phyloP scores from a whole-genome alignment of 1,284 basidiomycete species.

The Tilletiopsis washingtonensis region DNA sequence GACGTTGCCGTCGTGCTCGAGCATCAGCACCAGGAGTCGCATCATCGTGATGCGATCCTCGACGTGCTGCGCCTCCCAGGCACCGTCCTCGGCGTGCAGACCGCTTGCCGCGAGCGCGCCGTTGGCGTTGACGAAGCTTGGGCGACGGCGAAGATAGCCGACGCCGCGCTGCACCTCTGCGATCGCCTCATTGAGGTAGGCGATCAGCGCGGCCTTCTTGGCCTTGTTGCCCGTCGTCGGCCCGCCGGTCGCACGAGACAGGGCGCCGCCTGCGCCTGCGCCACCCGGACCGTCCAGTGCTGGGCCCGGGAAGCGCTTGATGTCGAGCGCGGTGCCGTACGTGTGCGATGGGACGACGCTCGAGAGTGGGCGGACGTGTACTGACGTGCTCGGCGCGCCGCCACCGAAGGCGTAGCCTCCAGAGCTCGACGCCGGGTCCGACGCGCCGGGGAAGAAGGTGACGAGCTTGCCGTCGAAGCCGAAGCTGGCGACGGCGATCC shows the following conservation, averaged over 20 bases:
- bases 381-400: conserved; percentile 17
- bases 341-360: conserved; percentile 24
- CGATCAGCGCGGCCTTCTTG: conserved; percentile 36
- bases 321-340: conserved; percentile 36
- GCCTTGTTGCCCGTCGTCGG: conserved; percentile 13
- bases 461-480: conserved; percentile 42
- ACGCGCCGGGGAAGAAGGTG: conserved; percentile 29
- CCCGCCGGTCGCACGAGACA: conserved; percentile 26
- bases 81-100: not conserved
- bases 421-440: conserved; percentile 5
- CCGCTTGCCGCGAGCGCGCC: not conserved
- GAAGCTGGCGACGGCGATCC: conserved; percentile 36
- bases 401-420: conserved; percentile 19
- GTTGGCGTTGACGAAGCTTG: conserved; percentile 10
- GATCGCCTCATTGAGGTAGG: conserved; percentile 35
- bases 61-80: conserved; percentile 14
- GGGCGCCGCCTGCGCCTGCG: conserved; percentile 12
- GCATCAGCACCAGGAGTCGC: conserved; percentile 29
- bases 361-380: conserved; percentile 17
- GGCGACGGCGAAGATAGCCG: conserved; percentile 32
- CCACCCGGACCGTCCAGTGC: conserved; percentile 17
- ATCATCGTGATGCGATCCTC: conserved; percentile 41
- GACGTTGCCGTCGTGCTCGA: conserved; percentile 40
- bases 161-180: conserved; percentile 33
- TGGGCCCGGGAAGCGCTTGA: conserved; percentile 37